Base-by-base conservation (phyloP, 371 early-diverging fungal species). In the Mucor irregularis region DNA sequence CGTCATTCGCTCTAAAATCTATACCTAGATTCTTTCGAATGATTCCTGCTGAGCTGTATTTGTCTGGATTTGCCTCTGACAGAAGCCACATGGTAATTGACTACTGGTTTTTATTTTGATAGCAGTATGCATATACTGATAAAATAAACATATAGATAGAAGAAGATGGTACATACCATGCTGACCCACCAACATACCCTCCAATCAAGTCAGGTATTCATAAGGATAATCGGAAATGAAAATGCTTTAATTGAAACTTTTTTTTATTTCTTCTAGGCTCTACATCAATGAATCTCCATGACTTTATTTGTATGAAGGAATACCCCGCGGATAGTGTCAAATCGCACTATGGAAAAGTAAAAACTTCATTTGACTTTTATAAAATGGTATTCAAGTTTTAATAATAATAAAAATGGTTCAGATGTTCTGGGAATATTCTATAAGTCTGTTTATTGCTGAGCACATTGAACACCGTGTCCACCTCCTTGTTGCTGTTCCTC, bases 401-500 rank as follows among this genome's bases (percentile, higher is more conserved):
- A n/a, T n/a, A n/a, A n/a, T n/a, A n/a, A n/a, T n/a, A n/a, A n/a
- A n/a, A n/a, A n/a, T n/a, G n/a, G n/a, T n/a, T n/a, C n/a, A n/a
- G n/a, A n/a, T n/a, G n/a, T n/a, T n/a, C n/a, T n/a, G 35, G 35
- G 35, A 34, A 34, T 34, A 34, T 10, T 34, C 11, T 34, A 34
- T 34, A n/a, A n/a, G n/a, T n/a, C 35, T 34, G 35, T 31, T 76
- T 94, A 95, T 80, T 94, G 95, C 69, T 95, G 95, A 19, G 95
- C 94, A 73, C 98, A 98, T 80, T 97, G 97, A 33, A 98, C 97
- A 37, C 89, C 89, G 13, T 92, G 89, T 4, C 83, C 82, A 43
- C 72, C 68, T 25, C 77, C 72, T n/a, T 80, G 84, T 28, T 85
- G 82, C 0, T 87, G 88, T 25, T 90, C 83, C 24, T 84, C 85